Evolutionary conservation across 805 yeast genomes (phyloP).

Genomic region (Yamadazyma takamatsuzukensis): DNA sequence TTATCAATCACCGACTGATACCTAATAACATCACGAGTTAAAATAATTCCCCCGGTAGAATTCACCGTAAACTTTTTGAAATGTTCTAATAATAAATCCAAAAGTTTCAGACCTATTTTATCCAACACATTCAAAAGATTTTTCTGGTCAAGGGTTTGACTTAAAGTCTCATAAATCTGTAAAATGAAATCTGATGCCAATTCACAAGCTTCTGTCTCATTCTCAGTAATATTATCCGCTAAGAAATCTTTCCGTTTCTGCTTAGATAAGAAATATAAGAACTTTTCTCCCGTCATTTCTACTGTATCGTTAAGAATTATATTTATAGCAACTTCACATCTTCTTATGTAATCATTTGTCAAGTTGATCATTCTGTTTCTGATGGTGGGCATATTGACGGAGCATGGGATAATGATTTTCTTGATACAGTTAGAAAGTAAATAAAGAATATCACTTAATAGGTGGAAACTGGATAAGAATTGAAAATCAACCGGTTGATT

Average conservation of each 20-base stretch:
- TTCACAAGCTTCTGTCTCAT: conserved; percentile 70
- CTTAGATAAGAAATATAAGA: conserved; percentile 46
- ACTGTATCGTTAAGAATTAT: conserved; percentile 58
- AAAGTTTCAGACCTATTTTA: conserved; percentile 56
- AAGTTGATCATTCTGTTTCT: conserved; percentile 58
- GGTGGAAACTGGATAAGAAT: conserved; percentile 47
- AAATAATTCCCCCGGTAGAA: conserved; percentile 76
- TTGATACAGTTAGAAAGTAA: conserved; percentile 70
- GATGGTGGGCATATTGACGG: conserved; percentile 53
- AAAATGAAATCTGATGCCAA: conserved; percentile 53
- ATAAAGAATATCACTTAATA: conserved; percentile 57
- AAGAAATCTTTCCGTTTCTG: conserved; percentile 75
- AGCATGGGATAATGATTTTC: conserved; percentile 71
- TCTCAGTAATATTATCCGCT: conserved; percentile 35
- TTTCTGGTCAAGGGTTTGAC: conserved; percentile 27
- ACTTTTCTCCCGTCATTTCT: conserved; percentile 48
- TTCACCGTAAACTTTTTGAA: conserved; percentile 72
- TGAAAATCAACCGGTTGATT: conserved; percentile 37
- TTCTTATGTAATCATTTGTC: conserved; percentile 56
- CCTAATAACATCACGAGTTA: conserved; percentile 78
- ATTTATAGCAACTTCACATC: conserved; percentile 65
- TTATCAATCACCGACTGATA: conserved; percentile 65
- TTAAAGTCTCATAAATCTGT: conserved; percentile 37
- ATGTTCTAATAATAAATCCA: conserved; percentile 62
- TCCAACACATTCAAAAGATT: conserved; percentile 51